Evolutionary conservation across 148 eudicot species (phyloP), one percentile per base, ranked within the genome.

Genomic region (Salicornia ramosissima): DNA sequence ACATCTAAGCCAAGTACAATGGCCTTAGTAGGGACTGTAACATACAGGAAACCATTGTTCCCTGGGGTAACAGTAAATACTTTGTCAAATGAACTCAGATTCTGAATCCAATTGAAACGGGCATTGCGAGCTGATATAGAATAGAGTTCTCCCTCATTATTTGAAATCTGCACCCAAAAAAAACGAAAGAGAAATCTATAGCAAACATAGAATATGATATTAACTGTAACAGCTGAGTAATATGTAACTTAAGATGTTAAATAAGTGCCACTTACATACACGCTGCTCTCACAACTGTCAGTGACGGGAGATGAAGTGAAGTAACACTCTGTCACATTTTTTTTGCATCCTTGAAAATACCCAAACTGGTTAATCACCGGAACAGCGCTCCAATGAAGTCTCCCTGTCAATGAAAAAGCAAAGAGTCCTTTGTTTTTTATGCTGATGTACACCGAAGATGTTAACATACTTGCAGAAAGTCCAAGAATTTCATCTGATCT

Each of bases 251-350:
- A 15, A 10, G 10, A 33, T 16, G 25, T 5, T 29, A 18, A 7
- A 58, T 52, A 45, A 52, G 36, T 4, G 58, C 43, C 77, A 28
- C 92, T 82, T 81, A 92, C 99, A 77, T 91, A 94, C 28, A 94
- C 73, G 84, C 87, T 91, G 66, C 87, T 85, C 73, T 95, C 97
- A 65, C 99, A 95, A 40, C 82, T 85, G 79, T 95, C 97, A 68
- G 89, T 75, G 34, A 89, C 85, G 7, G 96, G 96, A 22, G 49
- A 36, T 19, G 97, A 89, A 58, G 71, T 63, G 64, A 95, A 91
- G 68, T 78, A 81, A 73, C 99, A 95, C 52, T 82, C 86, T 21
- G 85, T 78, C 56, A 80, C 68, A 65, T 87, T 87, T 58, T 80
- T 85, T 73, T 78, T 75, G 75, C 97, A 95, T 49, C 96, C 95